Conservation (phyloP, 2,329 filamentous ascomycete genomes). For the Pseudocercospora crystallina region DNA sequence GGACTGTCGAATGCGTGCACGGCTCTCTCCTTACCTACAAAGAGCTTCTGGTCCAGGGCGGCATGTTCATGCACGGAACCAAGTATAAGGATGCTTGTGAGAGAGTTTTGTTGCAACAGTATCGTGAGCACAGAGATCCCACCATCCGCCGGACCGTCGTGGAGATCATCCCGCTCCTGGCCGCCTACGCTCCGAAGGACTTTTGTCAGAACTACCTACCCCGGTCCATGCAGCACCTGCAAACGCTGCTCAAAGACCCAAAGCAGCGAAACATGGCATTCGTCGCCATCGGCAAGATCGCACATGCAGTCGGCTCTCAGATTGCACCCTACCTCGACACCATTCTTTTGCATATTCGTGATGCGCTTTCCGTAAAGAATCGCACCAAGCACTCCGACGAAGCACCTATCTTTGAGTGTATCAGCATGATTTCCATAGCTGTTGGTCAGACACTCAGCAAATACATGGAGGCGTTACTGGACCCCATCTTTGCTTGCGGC, state of each 20-base stretch:
- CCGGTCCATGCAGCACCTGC: slow-evolving; percentile 95
- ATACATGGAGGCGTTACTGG: slow-evolving; percentile 93
- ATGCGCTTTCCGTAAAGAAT: slow-evolving; percentile 81
- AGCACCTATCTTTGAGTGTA: slow-evolving; percentile 89
- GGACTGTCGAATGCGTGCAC: slow-evolving; percentile 84
- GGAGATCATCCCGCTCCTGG: slow-evolving; percentile 85
- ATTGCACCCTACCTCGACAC: slow-evolving; percentile 95
- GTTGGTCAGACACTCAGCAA: slow-evolving; percentile 97
- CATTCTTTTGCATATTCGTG: slow-evolving; percentile 88
- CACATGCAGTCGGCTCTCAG: slow-evolving; percentile 90
- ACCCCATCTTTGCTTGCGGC: slow-evolving; percentile 95
- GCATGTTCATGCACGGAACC: slow-evolving; percentile 98
- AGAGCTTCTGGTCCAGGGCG: slow-evolving; percentile 88
- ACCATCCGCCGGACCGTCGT: slow-evolving; percentile 89
- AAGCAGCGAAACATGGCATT: slow-evolving; percentile 94
- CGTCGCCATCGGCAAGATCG: slow-evolving; percentile 91
- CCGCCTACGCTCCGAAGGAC: slow-evolving; percentile 86
- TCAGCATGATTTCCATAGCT: slow-evolving; percentile 91
- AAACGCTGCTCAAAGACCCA: slow-evolving; percentile 89
- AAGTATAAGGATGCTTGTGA: slow-evolving; percentile 87
- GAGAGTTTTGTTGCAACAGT: slow-evolving; percentile 70
- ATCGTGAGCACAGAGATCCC: slow-evolving; percentile 88
- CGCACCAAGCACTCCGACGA: slow-evolving; percentile 61
- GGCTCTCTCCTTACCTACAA: slow-evolving; percentile 92
- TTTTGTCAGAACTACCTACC: slow-evolving; percentile 87